Base-by-base conservation (phyloP, 805 yeast genomes). In the Wickerhamiella galacta region DNA sequence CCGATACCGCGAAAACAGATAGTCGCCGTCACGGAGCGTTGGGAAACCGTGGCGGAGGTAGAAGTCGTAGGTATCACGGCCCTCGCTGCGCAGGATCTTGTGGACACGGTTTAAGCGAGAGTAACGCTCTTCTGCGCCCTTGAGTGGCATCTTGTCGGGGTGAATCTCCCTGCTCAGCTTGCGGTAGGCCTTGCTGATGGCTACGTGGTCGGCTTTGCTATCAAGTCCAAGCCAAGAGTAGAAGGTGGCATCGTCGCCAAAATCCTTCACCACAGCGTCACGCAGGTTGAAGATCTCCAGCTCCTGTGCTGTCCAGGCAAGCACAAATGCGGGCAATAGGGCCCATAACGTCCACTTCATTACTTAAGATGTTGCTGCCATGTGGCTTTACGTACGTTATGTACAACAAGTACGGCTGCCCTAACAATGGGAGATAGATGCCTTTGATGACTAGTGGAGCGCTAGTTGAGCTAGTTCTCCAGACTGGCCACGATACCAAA, bases 31-130 rank as follows among this genome's bases (percentile, higher is more conserved):
- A 37, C 72, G 72, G 68, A 78, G 81, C 39, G 65, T 63, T 23
- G 5, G 98, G 96, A 56, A 90, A 87, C 6, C 96, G 95, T 43
- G 67, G 27, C 68, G 61, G 34, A 79, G 60, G 55, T 80, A 90
- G 53, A 71, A 83, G 53, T 90, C 96, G 53, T 90, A 90, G 6
- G 82, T 64, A 31, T 75, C 71, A 40, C 74, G 69, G 37, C 63
- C 63, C 34, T 70, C 68, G 16, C 67, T 56, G 35, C 64, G 60
- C 42, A 87, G 65, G 35, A 85, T 73, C 47, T 77, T 70, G 21
- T 83, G 75, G 16, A 81, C 78, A 18, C 73, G 53, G 21, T 90
- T 78, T 23, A 90, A 64, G 19, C 87, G 61, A 46, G 87, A 81
- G 49, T 75, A 90, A 25, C 81, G 63, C 43, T 72, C 78, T 39